These are phyloP conservation scores for Fibroporia radiculosa DNA, from an alignment of 768 basidiomycete species.

Conservation along the genomic window DNA sequence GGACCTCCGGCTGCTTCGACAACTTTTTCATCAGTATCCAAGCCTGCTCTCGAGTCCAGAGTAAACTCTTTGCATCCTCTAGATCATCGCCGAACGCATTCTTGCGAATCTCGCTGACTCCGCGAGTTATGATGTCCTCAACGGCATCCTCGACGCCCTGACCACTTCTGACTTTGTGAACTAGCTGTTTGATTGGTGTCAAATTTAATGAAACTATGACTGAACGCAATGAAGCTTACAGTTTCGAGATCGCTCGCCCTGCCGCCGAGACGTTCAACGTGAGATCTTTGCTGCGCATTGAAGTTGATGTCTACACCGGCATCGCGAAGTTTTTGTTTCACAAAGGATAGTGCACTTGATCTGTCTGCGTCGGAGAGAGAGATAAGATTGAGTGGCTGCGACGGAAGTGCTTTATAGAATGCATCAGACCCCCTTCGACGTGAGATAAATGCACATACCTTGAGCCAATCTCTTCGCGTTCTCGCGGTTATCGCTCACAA, in stretches of 20 bases:
- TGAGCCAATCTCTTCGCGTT: constrained; percentile 79
- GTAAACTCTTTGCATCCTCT: constrained; percentile 76
- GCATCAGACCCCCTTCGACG: not conserved
- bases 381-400: constrained; percentile 75
- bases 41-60: constrained; percentile 84
- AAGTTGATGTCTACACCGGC: constrained; percentile 46
- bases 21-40: constrained; percentile 78
- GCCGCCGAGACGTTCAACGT: constrained; percentile 78
- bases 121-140: constrained; percentile 79
- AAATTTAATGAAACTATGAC: not conserved
- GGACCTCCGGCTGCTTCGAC: constrained; percentile 53
- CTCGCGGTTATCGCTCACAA: constrained; percentile 85
- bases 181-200: constrained; percentile 42
- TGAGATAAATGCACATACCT: constrained; percentile 33
- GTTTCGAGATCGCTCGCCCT: constrained; percentile 84
- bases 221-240: constrained; percentile 34
- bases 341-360: constrained; percentile 69
- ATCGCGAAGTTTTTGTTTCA: constrained; percentile 69
- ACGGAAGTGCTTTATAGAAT: constrained; percentile 55
- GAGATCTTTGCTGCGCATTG: constrained; percentile 43
- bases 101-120: constrained; percentile 80
- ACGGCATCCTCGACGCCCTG: constrained; percentile 71
- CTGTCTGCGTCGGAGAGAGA: constrained; percentile 82
- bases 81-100: constrained; percentile 88
- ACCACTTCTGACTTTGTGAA: constrained; percentile 78